These are phyloP conservation scores for Cornus kousa DNA, from an alignment of 148 eudicot species.

Conservation along the genomic window DNA sequence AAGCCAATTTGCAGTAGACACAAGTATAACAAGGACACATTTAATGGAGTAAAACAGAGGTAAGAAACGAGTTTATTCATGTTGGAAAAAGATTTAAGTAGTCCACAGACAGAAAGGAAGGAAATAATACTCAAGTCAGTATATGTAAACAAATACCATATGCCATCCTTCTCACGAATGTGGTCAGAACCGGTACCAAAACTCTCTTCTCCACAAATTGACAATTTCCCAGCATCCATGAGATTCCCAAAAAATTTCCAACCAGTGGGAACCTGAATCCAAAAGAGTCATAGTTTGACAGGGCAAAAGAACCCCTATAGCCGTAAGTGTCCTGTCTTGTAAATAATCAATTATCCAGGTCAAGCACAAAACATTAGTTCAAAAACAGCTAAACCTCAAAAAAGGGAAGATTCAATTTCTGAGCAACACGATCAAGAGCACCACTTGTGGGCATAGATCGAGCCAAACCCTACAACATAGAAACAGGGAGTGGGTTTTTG, in stretches of 20 bases:
- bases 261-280: conserved; percentile 91
- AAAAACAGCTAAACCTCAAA: conserved; percentile 62
- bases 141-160: conserved; percentile 56
- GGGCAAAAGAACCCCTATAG: not conserved
- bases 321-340: not conserved
- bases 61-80: not conserved
- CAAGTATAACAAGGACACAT: not conserved
- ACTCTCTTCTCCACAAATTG: conserved; percentile 98
- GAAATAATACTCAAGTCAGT: not conserved
- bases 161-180: conserved; percentile 98
- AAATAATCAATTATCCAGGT: conserved; percentile 8
- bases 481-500: not conserved
- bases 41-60: too few relatives aligned
- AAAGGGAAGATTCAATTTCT: conserved; percentile 78
- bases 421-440: conserved; percentile 96
- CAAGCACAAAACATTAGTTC: conserved; percentile 10
- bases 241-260: conserved; percentile 99
- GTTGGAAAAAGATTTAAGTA: not conserved
- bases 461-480: conserved; percentile 77
- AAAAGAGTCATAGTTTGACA: not conserved
- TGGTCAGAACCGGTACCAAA: conserved; percentile 99
- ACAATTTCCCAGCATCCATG: conserved; percentile 92
- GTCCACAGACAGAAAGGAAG: not conserved
- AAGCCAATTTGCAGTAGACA: not conserved
- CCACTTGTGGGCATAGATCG: conserved; percentile 99